Conservation (phyloP, 352 stramenopile genomes). For the Pythium insidiosum region DNA sequence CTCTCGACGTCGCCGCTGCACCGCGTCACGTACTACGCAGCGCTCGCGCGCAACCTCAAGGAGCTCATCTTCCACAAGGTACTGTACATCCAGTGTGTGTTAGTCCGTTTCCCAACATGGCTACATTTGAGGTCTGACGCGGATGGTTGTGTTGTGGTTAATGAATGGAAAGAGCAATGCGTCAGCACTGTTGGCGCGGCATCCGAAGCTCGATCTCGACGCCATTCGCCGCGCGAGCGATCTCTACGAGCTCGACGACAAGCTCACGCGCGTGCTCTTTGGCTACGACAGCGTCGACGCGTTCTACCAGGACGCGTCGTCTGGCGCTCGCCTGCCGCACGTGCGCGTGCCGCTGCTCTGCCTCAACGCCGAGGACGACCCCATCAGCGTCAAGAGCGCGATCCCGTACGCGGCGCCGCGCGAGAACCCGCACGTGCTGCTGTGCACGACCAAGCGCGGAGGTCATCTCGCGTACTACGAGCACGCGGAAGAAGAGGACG, state of each 20-base stretch:
- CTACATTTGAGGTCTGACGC: too few relatives aligned
- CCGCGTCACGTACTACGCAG: slow-evolving; percentile 42
- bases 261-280: slow-evolving; percentile 49
- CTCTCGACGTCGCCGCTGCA: slow-evolving; percentile 37
- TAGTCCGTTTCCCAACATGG: too few relatives aligned
- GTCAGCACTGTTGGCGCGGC: slow-evolving; percentile 38
- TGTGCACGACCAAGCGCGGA: slow-evolving; percentile 52
- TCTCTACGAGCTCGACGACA: slow-evolving; percentile 53
- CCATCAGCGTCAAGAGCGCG: slow-evolving; percentile 35
- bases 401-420: slow-evolving; percentile 24
- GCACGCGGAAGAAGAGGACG: slow-evolving; percentile 33
- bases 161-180: slow-evolving; percentile 67
- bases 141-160: too few relatives aligned
- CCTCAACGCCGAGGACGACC: slow-evolving; percentile 53
- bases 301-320: slow-evolving; percentile 59
- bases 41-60: slow-evolving; percentile 35
- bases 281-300: slow-evolving; percentile 44
- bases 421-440: slow-evolving; percentile 50
- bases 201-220: slow-evolving; percentile 35
- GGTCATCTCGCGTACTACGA: slow-evolving; percentile 74
- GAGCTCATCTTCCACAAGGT: slow-evolving; percentile 53
- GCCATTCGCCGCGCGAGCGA: slow-evolving; percentile 22
- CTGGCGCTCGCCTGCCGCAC: slow-evolving; percentile 18
- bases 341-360: slow-evolving; percentile 54
- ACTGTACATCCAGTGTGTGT: too few relatives aligned